These are phyloP conservation scores for Gracilaria gracilis DNA, from an alignment of 23 red algal species.

Conservation along the genomic window DNA sequence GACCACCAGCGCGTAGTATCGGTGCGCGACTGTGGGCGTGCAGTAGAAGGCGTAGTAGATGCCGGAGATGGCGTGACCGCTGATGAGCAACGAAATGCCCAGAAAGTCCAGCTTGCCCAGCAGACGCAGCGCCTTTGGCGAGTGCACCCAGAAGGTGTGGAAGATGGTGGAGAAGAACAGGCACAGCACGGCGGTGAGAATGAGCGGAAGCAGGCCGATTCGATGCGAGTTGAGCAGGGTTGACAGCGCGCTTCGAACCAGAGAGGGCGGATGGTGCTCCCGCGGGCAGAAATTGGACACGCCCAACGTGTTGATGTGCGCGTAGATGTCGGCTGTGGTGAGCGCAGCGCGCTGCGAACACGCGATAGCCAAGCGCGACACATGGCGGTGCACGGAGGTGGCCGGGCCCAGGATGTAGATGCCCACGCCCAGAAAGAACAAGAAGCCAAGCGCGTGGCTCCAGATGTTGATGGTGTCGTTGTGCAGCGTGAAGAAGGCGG, in stretches of 20 bases:
- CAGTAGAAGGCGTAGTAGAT: constrained; percentile 81
- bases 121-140: constrained; percentile 25
- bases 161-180: constrained; percentile 70
- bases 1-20: constrained; percentile 47
- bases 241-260: constrained; percentile 38
- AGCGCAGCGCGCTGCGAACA: constrained; percentile 52
- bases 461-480: constrained; percentile 97
- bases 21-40: constrained; percentile 22
- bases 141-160: constrained; percentile 71
- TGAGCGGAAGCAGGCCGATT: constrained; percentile 41
- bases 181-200: constrained; percentile 71
- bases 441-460: constrained; percentile 81
- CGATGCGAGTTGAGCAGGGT: constrained; percentile 41
- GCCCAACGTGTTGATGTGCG: constrained; percentile 39
- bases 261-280: neutral
- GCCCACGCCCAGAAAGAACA: constrained; percentile 76
- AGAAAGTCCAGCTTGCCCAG: constrained; percentile 78
- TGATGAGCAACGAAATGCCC: constrained; percentile 76
- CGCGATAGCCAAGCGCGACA: constrained; percentile 61
- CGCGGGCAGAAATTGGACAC: constrained; percentile 27
- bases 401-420: constrained; percentile 57
- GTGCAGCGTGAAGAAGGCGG: constrained; percentile 75
- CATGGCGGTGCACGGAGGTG: constrained; percentile 31
- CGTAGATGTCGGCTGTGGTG: constrained; percentile 28
- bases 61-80: constrained; percentile 68